A percentile compares a stretch with the other conserved stretches of the same genome.
Conservation (phyloP, 768 basidiomycete species). For the Pulveroboletus sp. region DNA sequence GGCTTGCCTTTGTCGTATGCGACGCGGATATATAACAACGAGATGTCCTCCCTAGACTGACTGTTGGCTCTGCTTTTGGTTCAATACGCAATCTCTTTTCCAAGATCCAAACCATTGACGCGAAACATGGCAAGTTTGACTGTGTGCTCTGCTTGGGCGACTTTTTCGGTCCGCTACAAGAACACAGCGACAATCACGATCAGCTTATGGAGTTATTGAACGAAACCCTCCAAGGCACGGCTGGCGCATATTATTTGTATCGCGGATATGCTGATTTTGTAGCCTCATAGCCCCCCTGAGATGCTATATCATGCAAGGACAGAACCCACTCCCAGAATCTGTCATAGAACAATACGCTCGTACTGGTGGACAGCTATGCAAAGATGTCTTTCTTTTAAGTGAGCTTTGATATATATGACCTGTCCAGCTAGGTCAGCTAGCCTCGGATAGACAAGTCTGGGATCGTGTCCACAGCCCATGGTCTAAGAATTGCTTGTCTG, state of each 20-base stretch:
- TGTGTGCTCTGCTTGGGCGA: conserved; percentile 78
- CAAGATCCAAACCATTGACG: conserved; percentile 80
- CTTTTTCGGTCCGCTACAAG: conserved; percentile 66
- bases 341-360: conserved; percentile 73
- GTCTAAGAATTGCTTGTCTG: conserved; percentile 79
- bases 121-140: conserved; percentile 92
- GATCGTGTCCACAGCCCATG: conserved; percentile 71
- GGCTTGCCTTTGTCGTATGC: conserved; percentile 4
- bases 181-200: conserved; percentile 35
- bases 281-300: conserved; percentile 68
- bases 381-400: conserved; percentile 86
- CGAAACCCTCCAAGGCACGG: conserved; percentile 61
- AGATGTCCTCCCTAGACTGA: conserved; percentile 41
- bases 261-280: conserved; percentile 11
- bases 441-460: conserved; percentile 68
- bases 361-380: conserved; percentile 74
- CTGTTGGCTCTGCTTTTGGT: conserved; percentile 77
- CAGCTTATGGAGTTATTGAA: conserved; percentile 58
- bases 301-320: conserved; percentile 91
- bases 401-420: conserved; percentile 26
- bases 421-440: conserved; percentile 1
- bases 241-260: background rate
- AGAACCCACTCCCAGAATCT: conserved; percentile 61
- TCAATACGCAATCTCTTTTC: conserved; percentile 68
- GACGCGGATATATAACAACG: conserved; percentile 1